Conservation (phyloP, 1,139 yeast genomes). For the Kurtzmaniella quercitrusa region DNA sequence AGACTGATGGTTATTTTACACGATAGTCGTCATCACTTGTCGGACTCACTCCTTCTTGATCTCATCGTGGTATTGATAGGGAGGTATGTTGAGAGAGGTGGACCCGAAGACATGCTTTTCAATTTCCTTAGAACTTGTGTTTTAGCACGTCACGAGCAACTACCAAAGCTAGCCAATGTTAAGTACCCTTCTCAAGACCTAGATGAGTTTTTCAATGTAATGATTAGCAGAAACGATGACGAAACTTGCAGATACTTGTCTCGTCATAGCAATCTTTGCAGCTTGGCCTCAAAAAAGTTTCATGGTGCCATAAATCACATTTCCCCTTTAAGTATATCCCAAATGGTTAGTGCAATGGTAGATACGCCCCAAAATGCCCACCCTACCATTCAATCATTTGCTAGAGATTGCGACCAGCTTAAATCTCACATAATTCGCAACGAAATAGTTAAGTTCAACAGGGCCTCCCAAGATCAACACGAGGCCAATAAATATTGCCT, state of each 20-base stretch:
- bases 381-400: constrained; percentile 24
- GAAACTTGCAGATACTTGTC: constrained; percentile 28
- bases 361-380: not conserved
- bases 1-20: constrained; percentile 41
- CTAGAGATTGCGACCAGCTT: constrained; percentile 45
- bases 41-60: constrained; percentile 17
- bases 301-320: constrained; percentile 9
- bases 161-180: constrained; percentile 14
- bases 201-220: constrained; percentile 28
- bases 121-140: constrained; percentile 35
- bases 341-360: constrained; percentile 2
- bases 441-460: constrained; percentile 46
- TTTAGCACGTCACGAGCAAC: constrained; percentile 29
- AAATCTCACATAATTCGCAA: constrained; percentile 40
- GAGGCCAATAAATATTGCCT: constrained; percentile 55
- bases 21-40: constrained; percentile 24
- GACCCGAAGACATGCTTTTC: constrained; percentile 20
- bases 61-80: constrained; percentile 25
- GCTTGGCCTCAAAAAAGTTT: constrained; percentile 23
- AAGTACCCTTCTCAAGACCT: constrained; percentile 14
- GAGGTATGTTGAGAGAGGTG: constrained; percentile 18
- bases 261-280: constrained; percentile 29
- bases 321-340: constrained; percentile 1
- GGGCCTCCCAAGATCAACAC: constrained; percentile 58
- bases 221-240: constrained; percentile 35